Evolutionary conservation across 176 grass and related monocot species (phyloP).

Genomic region (Oryza glaberrima): DNA sequence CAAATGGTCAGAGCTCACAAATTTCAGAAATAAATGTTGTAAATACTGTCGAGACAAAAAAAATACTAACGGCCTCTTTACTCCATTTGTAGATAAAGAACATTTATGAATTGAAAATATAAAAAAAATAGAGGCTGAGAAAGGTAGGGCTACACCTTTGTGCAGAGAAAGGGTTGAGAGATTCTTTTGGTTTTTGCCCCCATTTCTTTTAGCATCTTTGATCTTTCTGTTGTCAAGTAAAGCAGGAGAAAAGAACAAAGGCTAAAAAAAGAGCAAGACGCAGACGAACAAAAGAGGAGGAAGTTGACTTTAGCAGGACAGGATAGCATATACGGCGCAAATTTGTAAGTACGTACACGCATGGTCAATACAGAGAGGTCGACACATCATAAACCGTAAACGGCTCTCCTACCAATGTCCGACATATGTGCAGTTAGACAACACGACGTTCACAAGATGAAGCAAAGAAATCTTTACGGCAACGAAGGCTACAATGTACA

Average conservation of each 20-base stretch:
- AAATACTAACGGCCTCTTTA: not conserved
- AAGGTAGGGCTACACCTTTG: conserved; percentile 46
- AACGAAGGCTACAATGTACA: conserved; percentile 14
- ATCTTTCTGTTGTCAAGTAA: conserved; percentile 55
- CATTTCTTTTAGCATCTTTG: conserved; percentile 42
- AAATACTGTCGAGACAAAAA: not conserved
- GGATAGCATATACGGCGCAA: conserved; percentile 7
- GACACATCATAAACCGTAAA: conserved; percentile 23
- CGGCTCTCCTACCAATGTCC: conserved; percentile 25
- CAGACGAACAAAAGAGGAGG: conserved; percentile 36
- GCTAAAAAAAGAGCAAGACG: conserved; percentile 24
- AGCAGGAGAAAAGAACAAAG: conserved; percentile 57
- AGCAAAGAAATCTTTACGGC: not conserved
- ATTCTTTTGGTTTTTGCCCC: conserved; percentile 50
- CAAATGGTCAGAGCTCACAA: not conserved
- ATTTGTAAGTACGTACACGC: conserved; percentile 25
- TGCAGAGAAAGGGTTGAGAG: conserved; percentile 39
- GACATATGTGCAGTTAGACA: conserved; percentile 31
- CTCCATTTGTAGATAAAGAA: conserved; percentile 1
- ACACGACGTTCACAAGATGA: not conserved
- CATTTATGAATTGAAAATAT: conserved; percentile 5
- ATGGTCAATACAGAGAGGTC: conserved; percentile 28
- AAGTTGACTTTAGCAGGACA: conserved; percentile 40
- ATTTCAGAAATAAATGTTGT: conserved; percentile 16
- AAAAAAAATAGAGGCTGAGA: conserved; percentile 50